phyloP scores from a whole-genome alignment of 2,329 filamentous ascomycete genomes.

The Colletotrichum somersetense region DNA sequence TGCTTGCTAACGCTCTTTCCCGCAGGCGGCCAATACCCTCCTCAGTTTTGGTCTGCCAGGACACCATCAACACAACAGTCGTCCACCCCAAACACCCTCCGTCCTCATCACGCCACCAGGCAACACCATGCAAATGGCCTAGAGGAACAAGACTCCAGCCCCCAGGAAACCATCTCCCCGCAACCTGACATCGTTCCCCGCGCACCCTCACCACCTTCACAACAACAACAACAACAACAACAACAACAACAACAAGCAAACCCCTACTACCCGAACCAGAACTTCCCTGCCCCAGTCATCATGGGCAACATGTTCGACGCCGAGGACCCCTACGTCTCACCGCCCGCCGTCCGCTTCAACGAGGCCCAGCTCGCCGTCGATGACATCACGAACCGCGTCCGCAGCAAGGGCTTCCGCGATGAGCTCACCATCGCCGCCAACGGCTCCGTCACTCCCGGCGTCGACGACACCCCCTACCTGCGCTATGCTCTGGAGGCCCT shows the following conservation, averaged over 20 bases:
- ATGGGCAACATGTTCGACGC: constrained; percentile 33
- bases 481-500: constrained; percentile 91
- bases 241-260: constrained; percentile 48
- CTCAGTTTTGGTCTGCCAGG: constrained; percentile 43
- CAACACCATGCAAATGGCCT: constrained; percentile 40
- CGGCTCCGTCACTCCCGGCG: constrained; percentile 75
- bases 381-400: constrained; percentile 43
- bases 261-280: constrained; percentile 17
- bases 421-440: constrained; percentile 62
- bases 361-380: constrained; percentile 51
- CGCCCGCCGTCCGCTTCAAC: constrained; percentile 53
- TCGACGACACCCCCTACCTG: constrained; percentile 89
- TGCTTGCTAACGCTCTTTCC: constrained; percentile 41
- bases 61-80: constrained; percentile 44
- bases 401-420: constrained; percentile 60
- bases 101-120: constrained; percentile 37
- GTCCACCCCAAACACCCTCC: constrained; percentile 41
- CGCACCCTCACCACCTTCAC: constrained; percentile 56
- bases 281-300: constrained; percentile 34
- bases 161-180: constrained; percentile 49
- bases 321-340: constrained; percentile 55
- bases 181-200: constrained; percentile 52
- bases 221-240: constrained; percentile 54
- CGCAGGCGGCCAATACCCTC: constrained; percentile 42
- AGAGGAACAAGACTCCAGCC: constrained; percentile 44